phyloP scores from a whole-genome alignment of 208 protist species.

The Histomonas meleagridis region DNA sequence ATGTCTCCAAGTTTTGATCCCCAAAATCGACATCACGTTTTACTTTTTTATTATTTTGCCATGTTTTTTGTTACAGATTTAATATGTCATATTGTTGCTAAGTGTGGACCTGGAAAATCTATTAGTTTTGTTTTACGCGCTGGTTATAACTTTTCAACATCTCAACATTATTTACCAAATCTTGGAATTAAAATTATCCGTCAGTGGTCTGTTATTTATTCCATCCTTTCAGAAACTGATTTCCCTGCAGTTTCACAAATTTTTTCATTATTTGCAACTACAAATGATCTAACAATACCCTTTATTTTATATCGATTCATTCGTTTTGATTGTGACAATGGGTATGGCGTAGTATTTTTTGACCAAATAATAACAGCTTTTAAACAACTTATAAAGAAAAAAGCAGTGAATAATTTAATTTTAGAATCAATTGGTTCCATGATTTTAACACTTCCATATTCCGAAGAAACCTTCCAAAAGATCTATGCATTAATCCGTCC shows the following conservation, averaged over 20 bases:
- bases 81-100: not conserved
- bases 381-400: not conserved
- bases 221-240: not conserved
- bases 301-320: not conserved
- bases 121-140: not conserved
- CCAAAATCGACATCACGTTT: not conserved
- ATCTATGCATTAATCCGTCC: not conserved
- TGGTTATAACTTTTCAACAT: not conserved
- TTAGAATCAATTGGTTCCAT: not conserved
- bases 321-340: not conserved
- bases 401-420: not conserved
- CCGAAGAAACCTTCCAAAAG: not conserved
- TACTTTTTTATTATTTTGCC: not conserved
- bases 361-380: not conserved
- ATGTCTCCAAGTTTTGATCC: not conserved
- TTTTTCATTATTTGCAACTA: not conserved
- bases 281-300: not conserved
- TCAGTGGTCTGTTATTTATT: not conserved
- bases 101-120: not conserved
- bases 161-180: not conserved
- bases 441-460: not conserved
- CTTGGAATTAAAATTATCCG: not conserved
- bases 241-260: not conserved
- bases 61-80: not conserved
- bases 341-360: not conserved